Evolutionary conservation across 2,329 filamentous ascomycete genomes (phyloP).

Genomic region (Trichoderma sp.): DNA sequence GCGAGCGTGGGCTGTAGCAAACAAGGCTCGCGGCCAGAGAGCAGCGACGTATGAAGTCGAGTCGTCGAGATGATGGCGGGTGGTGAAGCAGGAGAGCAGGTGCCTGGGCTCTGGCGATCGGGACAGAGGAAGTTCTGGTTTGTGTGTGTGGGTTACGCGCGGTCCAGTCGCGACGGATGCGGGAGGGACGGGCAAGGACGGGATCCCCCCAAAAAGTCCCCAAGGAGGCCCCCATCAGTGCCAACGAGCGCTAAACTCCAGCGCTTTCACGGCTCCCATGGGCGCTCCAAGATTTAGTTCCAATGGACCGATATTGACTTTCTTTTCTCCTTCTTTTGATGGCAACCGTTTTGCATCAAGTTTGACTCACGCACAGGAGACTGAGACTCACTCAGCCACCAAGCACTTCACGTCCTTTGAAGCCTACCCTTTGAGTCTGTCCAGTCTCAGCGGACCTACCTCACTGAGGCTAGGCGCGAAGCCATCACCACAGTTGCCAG

Average conservation of each 20-base stretch:
- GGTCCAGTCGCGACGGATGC: constrained; percentile 37
- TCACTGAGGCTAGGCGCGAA: constrained; percentile 22
- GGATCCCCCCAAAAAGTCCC: constrained; percentile 12
- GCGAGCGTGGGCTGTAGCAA: background rate
- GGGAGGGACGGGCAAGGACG: constrained; percentile 27
- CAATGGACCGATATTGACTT: background rate
- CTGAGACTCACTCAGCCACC: background rate
- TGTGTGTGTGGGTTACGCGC: constrained; percentile 35
- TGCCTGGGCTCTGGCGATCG: background rate
- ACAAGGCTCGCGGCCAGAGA: background rate
- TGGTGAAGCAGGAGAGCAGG: background rate
- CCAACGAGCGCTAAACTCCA: background rate
- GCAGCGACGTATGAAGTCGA: background rate
- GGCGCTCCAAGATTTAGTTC: background rate
- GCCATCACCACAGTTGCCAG: constrained; percentile 4
- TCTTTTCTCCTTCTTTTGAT: background rate
- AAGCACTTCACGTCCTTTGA: background rate
- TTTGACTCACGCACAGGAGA: background rate
- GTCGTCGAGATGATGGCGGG: background rate
- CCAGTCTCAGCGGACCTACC: constrained; percentile 18
- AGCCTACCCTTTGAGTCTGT: background rate
- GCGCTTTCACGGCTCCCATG: background rate
- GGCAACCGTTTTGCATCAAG: background rate
- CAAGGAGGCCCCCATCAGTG: background rate
- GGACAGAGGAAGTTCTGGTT: constrained; percentile 14